Percentiles rank a stretch among this genome's conserved stretches.
Evolutionary conservation across 2,329 filamentous ascomycete genomes (phyloP).

Genomic region (Nemania sp.): DNA sequence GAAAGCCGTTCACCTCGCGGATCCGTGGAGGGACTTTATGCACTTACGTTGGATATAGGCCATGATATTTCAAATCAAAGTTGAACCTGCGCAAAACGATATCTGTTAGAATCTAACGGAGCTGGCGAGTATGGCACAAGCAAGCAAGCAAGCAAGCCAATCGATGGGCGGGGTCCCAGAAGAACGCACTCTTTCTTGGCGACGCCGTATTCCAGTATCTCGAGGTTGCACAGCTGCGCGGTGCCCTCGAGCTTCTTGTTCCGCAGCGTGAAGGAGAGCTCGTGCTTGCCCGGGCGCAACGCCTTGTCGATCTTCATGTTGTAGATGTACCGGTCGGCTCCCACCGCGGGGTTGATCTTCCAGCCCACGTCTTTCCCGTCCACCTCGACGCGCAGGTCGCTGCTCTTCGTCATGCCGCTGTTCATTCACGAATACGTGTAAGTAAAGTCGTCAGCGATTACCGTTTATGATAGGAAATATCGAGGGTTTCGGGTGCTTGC

Average conservation of each 20-base stretch:
- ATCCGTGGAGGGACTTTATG: neutral
- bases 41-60: constrained; percentile 39
- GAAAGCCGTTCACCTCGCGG: neutral
- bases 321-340: constrained; percentile 40
- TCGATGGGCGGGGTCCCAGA: neutral
- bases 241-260: constrained; percentile 37
- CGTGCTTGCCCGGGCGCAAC: constrained; percentile 34
- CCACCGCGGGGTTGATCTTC: constrained; percentile 36
- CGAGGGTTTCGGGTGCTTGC: neutral
- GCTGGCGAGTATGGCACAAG: too few species aligned
- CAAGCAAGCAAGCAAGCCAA: neutral
- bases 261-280: constrained; percentile 34
- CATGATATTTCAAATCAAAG: constrained; percentile 32
- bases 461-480: neutral
- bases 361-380: constrained; percentile 40
- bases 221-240: constrained; percentile 40
- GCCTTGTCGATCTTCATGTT: constrained; percentile 36
- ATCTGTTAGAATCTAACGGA: constrained; percentile 5
- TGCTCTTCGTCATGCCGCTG: constrained; percentile 37
- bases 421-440: too few species aligned
- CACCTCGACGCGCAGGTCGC: constrained; percentile 37
- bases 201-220: constrained; percentile 39
- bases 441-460: constrained; percentile 2
- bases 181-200: constrained; percentile 30
- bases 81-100: constrained; percentile 30